Evolutionary conservation across 306 rosid species (phyloP), one percentile per base, ranked within the genome.

Genomic region (Vigna mungo): DNA sequence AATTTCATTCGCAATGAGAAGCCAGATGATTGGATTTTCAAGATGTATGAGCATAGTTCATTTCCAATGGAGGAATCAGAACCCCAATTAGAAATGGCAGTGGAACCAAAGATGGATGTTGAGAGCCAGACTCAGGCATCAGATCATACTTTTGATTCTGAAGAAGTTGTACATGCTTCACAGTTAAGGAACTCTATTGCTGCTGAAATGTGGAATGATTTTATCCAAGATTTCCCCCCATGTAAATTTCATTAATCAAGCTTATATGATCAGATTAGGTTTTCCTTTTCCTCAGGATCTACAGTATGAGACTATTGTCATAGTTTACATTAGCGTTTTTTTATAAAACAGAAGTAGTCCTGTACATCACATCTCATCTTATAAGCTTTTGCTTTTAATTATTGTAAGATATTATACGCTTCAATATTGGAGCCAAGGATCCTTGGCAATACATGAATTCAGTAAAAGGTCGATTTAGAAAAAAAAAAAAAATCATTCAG

Each of bases 11-110:
- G 90, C 17, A 80, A 15, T 72, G 95, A 93, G 89, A 85, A 88
- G 39, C 92, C 97, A 18, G 89, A 89, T 44, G 98, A 93, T 80
- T 84, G 88, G 89, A 74, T 93, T 77, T 93, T 91, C 62, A 91
- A 84, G 79, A 84, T 65, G 88, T 80, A 85, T 58, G 95, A 87
- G 48, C 84, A 85, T 16, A 65, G 51, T 23, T 36, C 75, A 60
- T 63, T 77, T 47, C 85, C 73, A 78, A 73, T 56, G 74, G 95
- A 85, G 55, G 92, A 87, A 20, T 77, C 91, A 4, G 64, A 81
- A 23, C 85, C 91, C 23, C 85, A 84, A 15, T 15, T 72, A 34
- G 91, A 86, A 55, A 51, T 30, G 68, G 90, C 80, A 72, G 47
- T 59, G 32, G 88, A 74, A 34, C 79, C 81, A 17, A 78, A 56